Percentiles rank a stretch among this genome's conserved stretches.
These are phyloP conservation scores for Phoma sp. DNA, from an alignment of 2,329 filamentous ascomycete genomes.

Conservation along the genomic window DNA sequence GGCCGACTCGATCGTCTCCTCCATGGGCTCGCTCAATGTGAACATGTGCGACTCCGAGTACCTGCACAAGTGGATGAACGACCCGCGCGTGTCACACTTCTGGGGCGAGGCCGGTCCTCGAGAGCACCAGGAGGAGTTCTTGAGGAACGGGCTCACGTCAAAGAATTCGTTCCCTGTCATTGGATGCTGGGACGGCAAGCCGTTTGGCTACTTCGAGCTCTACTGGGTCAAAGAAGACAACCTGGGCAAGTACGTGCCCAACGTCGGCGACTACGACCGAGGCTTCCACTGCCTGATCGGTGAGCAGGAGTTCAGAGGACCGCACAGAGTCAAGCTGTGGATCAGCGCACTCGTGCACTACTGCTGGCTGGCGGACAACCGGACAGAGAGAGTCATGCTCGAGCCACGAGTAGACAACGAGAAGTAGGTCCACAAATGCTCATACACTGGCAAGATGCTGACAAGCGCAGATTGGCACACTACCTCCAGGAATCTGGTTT, in stretches of 20 bases:
- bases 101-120: constrained; percentile 74
- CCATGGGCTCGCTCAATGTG: constrained; percentile 33
- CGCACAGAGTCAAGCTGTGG: constrained; percentile 80
- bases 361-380: constrained; percentile 75
- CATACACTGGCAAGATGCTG: constrained; percentile 3
- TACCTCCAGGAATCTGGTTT: constrained; percentile 80
- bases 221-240: constrained; percentile 97
- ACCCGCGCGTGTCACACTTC: constrained; percentile 80
- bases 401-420: constrained; percentile 92
- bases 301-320: constrained; percentile 87
- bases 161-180: constrained; percentile 88
- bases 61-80: constrained; percentile 87
- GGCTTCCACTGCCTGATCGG: constrained; percentile 89
- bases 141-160: constrained; percentile 68
- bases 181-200: constrained; percentile 91
- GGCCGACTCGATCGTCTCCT: constrained; percentile 56
- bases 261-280: constrained; percentile 80
- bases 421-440: constrained; percentile 65
- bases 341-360: constrained; percentile 86
- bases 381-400: constrained; percentile 82
- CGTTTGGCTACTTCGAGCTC: constrained; percentile 96
- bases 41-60: constrained; percentile 67
- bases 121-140: constrained; percentile 68
- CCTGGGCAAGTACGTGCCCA: constrained; percentile 71
- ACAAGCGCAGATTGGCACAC: constrained; percentile 63